phyloP scores from a whole-genome alignment of 441 rosid species.

The Erodium trifolium region DNA sequence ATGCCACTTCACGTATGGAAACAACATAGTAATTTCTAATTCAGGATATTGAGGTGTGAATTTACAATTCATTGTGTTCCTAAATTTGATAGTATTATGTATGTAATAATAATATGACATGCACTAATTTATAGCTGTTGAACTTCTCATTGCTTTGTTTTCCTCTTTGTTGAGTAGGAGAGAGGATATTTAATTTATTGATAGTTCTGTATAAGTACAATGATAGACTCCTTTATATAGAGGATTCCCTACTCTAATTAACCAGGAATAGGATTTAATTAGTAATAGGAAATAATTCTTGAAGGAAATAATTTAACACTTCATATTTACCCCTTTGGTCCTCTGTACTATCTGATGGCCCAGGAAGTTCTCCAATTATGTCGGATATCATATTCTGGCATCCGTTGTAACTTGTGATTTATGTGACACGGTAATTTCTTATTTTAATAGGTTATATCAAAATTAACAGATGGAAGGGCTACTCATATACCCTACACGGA shows the following conservation, averaged over 20 bases:
- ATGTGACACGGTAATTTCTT: conserved; percentile 8
- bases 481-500: conserved; percentile 72
- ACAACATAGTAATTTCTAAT: not conserved
- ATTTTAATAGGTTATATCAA: conserved; percentile 72
- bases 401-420: conserved; percentile 11
- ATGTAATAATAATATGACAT: not conserved
- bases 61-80: not conserved
- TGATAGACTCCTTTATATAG: too few relatives aligned
- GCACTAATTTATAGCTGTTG: not conserved
- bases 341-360: not conserved
- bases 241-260: too few relatives aligned
- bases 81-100: not conserved
- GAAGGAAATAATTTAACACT: too few relatives aligned
- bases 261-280: too few relatives aligned
- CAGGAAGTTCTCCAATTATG: not conserved
- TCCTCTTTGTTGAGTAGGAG: not conserved
- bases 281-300: too few relatives aligned
- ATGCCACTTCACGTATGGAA: not conserved
- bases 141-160: not conserved
- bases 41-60: conserved; percentile 3
- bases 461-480: conserved; percentile 54
- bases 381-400: not conserved
- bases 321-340: not conserved
- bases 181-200: too few relatives aligned
- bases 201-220: too few relatives aligned